A percentile compares a stretch with the other conserved stretches of the same genome.
phyloP scores from a whole-genome alignment of 202 grass and related monocot genomes.

The Alloteropsis angusta region DNA sequence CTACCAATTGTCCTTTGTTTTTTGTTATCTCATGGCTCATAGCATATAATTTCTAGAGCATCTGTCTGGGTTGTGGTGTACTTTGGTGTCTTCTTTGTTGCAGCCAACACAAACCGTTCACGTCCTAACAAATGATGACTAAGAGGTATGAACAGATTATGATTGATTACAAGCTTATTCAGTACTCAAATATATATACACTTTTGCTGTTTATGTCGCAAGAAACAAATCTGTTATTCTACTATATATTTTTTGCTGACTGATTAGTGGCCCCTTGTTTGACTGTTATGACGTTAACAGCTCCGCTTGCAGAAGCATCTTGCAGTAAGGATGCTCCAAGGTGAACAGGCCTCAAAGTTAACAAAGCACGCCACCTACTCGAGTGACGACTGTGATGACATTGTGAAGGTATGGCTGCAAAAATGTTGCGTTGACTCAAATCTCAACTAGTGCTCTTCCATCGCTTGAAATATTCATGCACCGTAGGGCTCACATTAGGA shows the following conservation, averaged over 20 bases:
- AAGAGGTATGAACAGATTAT: slow-evolving; percentile 13
- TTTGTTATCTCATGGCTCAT: slow-evolving; percentile 1
- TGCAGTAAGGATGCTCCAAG: slow-evolving; percentile 11
- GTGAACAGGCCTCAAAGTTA: background rate
- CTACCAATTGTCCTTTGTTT: background rate
- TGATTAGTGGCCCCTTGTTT: slow-evolving; percentile 15
- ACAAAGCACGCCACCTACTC: too few species aligned
- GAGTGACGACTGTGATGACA: background rate
- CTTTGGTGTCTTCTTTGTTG: background rate
- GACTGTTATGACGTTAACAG: slow-evolving; percentile 15
- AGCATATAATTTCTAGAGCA: background rate
- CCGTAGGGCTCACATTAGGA: background rate
- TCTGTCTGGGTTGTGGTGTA: background rate
- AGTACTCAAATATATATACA: background rate
- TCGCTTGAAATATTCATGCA: background rate
- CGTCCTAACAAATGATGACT: slow-evolving; percentile 21
- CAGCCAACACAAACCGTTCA: background rate
- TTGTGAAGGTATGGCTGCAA: background rate
- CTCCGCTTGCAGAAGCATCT: slow-evolving; percentile 23
- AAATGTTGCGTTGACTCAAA: background rate
- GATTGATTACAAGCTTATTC: background rate
- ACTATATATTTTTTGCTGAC: background rate
- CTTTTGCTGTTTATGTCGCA: background rate
- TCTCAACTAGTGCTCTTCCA: background rate
- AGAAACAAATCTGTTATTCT: background rate